Base-by-base conservation (phyloP, 192 early-diverging fungal species). In the Rhizoclosmatium globosum region DNA sequence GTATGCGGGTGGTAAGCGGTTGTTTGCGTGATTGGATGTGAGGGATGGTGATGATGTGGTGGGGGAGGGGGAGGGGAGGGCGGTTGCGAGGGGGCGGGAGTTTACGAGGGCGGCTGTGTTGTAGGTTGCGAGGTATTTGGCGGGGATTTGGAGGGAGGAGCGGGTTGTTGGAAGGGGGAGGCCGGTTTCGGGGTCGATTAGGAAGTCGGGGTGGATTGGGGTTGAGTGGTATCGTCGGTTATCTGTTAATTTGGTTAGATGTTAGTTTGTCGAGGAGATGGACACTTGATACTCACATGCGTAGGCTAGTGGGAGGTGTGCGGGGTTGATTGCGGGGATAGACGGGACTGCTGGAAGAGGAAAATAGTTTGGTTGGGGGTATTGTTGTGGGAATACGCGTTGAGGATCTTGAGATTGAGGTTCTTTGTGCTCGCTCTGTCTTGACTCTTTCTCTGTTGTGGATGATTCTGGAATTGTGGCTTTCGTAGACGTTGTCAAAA, bases 191-290 rank as follows among this genome's bases (percentile, higher is more conserved):
- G 42, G 23, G 42, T 19, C 31, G 44, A 78, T 31, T 3, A 78
- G 47, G 59, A 71, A 78, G 68, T 66, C 77, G 2, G 77, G 77
- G 68, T 78, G 47, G 68, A 78, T 78, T 2, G 68, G 58, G 57
- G n/a, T 62, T 2, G 64, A 57, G 58, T 78, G 77, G 57, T 60
- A 71, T 1, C 68, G 68, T 2, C 68, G 66, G 66, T 78, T 78
- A 13, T 46, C 31, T 31, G 31, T 31, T 31, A 31, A 31, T 31
- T 31, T 31, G 31, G 31, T 31, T 31, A 31, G 31, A 31, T 31
- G 31, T 31, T 31, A 31, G 31, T 31, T 31, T 0, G 31, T 31
- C 31, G 31, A 31, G 31, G 31, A 31, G 31, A 31, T 31, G 31
- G 31, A 31, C 31, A 31, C 31, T 31, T 31, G 31, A 31, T 31